Conservation (phyloP, 2,329 filamentous ascomycete genomes). For the Aspergillus vadensis region DNA sequence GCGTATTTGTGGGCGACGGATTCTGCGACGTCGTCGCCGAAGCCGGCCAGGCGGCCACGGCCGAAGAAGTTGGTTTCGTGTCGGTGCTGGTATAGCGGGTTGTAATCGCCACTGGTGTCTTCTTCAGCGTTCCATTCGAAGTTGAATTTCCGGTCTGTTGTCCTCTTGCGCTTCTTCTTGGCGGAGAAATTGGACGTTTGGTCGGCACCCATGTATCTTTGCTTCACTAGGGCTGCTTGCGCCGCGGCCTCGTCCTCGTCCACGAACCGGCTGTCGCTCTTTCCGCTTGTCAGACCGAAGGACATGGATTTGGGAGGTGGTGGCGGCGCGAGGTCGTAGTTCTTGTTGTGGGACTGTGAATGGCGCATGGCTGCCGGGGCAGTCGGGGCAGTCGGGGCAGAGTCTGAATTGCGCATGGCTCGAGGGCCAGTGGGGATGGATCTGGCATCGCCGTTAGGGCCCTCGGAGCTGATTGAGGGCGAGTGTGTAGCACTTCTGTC, state of each 20-base stretch:
- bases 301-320: conserved; percentile 40
- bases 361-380: conserved; percentile 54
- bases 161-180: conserved; percentile 91
- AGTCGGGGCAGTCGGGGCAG: conserved; percentile 62
- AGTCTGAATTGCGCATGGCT: conserved; percentile 56
- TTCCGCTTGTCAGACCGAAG: background rate
- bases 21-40: conserved; percentile 60
- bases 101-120: conserved; percentile 82
- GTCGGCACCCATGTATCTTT: conserved; percentile 89
- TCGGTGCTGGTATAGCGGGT: conserved; percentile 73
- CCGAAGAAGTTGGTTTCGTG: conserved; percentile 70
- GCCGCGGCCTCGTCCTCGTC: conserved; percentile 62
- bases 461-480: conserved; percentile 20
- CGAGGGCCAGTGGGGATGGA: conserved; percentile 70
- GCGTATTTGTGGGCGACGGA: conserved; percentile 59
- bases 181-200: conserved; percentile 89
- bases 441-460: conserved; percentile 28
- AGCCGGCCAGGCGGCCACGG: conserved; percentile 67
- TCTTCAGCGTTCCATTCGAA: conserved; percentile 97
- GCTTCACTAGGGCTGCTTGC: conserved; percentile 72
- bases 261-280: conserved; percentile 25
- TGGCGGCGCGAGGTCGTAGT: conserved; percentile 57
- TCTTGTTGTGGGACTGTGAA: conserved; percentile 37
- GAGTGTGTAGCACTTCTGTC: conserved; percentile 28
- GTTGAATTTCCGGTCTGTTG: conserved; percentile 96